These are phyloP conservation scores for Fraxinus dipetala DNA, from an alignment of 305 asterid species.

Conservation along the genomic window DNA sequence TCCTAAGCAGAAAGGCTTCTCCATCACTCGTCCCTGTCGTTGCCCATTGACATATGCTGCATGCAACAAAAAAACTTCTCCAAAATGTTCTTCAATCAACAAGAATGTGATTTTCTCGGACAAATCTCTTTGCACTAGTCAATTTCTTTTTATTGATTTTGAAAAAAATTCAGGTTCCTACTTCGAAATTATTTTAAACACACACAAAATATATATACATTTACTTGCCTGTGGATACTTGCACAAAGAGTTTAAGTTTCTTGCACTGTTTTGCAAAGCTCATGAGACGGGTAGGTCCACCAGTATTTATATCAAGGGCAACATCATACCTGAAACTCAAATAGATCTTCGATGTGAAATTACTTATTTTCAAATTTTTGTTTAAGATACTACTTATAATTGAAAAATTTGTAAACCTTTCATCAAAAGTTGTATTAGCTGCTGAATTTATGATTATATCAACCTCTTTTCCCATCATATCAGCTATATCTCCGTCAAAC, in stretches of 20 bases:
- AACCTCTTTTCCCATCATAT: conserved; percentile 56
- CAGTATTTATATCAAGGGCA: conserved; percentile 84
- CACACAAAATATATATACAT: background rate
- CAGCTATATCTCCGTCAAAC: conserved; percentile 56
- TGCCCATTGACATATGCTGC: conserved; percentile 96
- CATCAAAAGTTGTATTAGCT: conserved; percentile 90
- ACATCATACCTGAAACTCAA: conserved; percentile 66
- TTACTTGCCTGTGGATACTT: conserved; percentile 67
- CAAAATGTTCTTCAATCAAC: background rate
- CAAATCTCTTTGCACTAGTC: background rate
- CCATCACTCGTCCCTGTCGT: conserved; percentile 84
- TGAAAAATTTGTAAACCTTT: conserved; percentile 48
- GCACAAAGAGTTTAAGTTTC: conserved; percentile 72
- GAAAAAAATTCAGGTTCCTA: background rate
- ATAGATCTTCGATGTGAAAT: background rate
- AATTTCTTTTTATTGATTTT: background rate
- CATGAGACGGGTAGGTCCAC: conserved; percentile 80
- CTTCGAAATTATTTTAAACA: background rate
- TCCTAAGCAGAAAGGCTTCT: conserved; percentile 70
- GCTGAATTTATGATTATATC: conserved; percentile 85
- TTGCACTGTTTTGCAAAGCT: conserved; percentile 76
- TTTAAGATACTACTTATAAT: background rate
- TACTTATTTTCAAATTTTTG: background rate
- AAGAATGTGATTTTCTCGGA: background rate
- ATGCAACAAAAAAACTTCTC: background rate